A percentile compares a stretch with the other conserved stretches of the same genome.
Evolutionary conservation across 1,284 basidiomycete genomes (phyloP).

Genomic region (Waitea zeae): DNA sequence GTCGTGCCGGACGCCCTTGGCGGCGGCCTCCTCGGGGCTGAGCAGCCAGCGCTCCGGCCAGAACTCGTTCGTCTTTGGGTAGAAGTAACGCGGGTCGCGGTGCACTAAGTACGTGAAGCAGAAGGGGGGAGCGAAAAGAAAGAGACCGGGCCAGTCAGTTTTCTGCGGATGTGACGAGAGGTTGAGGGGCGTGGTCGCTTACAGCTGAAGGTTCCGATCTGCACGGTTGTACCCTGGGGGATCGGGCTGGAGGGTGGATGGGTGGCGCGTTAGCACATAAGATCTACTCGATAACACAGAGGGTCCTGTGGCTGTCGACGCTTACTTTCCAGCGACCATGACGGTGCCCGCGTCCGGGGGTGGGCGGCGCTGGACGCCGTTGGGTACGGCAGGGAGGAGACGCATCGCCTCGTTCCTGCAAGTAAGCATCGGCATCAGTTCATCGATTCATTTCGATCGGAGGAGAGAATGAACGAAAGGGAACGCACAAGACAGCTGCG

Average conservation of each 20-base stretch:
- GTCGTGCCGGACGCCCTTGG: background rate
- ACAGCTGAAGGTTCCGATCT: background rate
- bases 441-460: background rate
- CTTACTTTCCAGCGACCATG: constrained; percentile 12
- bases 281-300: background rate
- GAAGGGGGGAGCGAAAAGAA: constrained; percentile 20
- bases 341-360: constrained; percentile 14
- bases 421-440: background rate
- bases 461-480: too few relatives aligned
- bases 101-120: constrained; percentile 14
- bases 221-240: background rate
- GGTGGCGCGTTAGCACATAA: background rate
- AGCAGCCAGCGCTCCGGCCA: constrained; percentile 25
- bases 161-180: constrained; percentile 21
- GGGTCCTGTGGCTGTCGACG: background rate
- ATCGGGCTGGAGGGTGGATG: too few relatives aligned
- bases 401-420: background rate
- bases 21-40: background rate
- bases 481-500: background rate
- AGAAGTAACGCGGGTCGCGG: constrained; percentile 21
- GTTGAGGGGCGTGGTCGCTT: constrained; percentile 1
- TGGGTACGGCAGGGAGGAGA: constrained; percentile 4
- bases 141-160: constrained; percentile 17
- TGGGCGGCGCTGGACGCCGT: constrained; percentile 15
- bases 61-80: constrained; percentile 20